phyloP scores from a whole-genome alignment of 2,329 filamentous ascomycete species.

The Paecilomyces sp. region DNA sequence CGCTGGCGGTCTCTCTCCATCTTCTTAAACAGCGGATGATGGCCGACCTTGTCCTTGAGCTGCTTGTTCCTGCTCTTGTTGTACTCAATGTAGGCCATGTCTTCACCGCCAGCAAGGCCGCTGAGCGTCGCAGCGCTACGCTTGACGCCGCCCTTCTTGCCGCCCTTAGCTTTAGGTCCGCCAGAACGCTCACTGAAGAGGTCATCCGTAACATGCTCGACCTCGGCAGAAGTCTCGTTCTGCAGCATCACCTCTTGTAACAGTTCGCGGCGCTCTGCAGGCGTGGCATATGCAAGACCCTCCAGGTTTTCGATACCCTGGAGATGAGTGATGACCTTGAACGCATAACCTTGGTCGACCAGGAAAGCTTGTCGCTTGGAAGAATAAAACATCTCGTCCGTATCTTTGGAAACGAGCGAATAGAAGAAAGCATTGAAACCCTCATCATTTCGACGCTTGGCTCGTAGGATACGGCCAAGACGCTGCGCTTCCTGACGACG shows the following conservation, averaged over 20 bases:
- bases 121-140: slow-evolving; percentile 79
- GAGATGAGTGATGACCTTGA: slow-evolving; percentile 96
- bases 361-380: slow-evolving; percentile 95
- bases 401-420: slow-evolving; percentile 93
- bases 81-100: slow-evolving; percentile 93
- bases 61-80: slow-evolving; percentile 66
- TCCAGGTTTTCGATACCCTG: slow-evolving; percentile 82
- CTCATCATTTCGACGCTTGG: slow-evolving; percentile 93
- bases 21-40: slow-evolving; percentile 60
- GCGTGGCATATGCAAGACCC: slow-evolving; percentile 70
- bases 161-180: slow-evolving; percentile 30
- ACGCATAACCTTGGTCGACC: slow-evolving; percentile 95
- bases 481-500: slow-evolving; percentile 94
- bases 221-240: slow-evolving; percentile 65
- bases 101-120: slow-evolving; percentile 82
- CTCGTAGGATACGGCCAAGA: slow-evolving; percentile 83
- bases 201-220: slow-evolving; percentile 64
- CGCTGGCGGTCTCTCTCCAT: slow-evolving; percentile 56
- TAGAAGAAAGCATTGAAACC: slow-evolving; percentile 99
- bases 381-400: slow-evolving; percentile 95
- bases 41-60: slow-evolving; percentile 55
- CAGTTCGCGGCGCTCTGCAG: slow-evolving; percentile 74
- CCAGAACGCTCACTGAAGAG: slow-evolving; percentile 54
- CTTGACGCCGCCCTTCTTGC: slow-evolving; percentile 55
- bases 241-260: slow-evolving; percentile 85